Percentiles rank a stretch among this genome's conserved stretches.
These are phyloP conservation scores for Metrosideros polymorpha DNA, from an alignment of 441 rosid genomes.

Conservation along the genomic window DNA sequence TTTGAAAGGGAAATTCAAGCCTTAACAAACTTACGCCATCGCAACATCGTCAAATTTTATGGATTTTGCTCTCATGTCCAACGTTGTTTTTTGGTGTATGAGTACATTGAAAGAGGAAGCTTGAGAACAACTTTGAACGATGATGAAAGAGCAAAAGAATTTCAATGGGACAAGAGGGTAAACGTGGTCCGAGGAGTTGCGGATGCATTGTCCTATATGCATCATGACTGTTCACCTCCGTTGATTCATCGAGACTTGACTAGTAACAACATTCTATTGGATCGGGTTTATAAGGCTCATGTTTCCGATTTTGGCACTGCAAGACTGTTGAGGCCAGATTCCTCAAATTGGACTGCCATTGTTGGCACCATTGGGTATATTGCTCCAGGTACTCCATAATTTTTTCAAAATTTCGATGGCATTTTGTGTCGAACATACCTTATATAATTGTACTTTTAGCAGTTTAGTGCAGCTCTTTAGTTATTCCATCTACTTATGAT, in stretches of 20 bases:
- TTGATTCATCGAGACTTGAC: background rate
- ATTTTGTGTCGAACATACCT: background rate
- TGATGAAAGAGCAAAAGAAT: background rate
- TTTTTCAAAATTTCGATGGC: background rate
- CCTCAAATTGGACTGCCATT: background rate
- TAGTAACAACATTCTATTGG: background rate
- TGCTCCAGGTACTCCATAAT: rapidly evolving
- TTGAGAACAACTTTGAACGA: background rate
- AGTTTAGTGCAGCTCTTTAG: background rate
- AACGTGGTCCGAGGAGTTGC: background rate
- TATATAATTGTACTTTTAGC: background rate
- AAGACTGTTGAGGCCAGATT: background rate
- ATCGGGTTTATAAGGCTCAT: background rate
- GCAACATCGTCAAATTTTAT: background rate
- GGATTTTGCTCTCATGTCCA: background rate
- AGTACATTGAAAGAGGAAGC: background rate
- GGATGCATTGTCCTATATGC: background rate
- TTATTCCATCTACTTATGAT: too few species aligned
- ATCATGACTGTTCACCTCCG: background rate
- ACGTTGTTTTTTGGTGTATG: background rate
- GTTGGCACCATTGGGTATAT: background rate
- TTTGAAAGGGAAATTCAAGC: background rate
- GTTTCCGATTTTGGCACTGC: background rate
- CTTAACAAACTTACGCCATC: background rate
- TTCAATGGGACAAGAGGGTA: background rate